Conservation (phyloP, 768 basidiomycete species). For the Lentinula raphanica region DNA sequence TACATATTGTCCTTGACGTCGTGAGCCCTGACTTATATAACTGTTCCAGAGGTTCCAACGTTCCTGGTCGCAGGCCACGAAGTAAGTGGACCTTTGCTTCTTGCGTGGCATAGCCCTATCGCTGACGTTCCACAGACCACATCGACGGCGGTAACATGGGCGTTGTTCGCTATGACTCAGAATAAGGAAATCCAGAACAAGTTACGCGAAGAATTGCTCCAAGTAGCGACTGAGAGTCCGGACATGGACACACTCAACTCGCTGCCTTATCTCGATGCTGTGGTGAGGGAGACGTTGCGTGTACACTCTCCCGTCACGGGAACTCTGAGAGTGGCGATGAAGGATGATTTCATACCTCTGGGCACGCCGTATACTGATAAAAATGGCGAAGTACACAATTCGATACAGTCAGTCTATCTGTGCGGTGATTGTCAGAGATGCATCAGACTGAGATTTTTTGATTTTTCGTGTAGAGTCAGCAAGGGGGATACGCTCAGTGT, state of each 20-base stretch:
- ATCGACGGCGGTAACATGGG: slow-evolving; percentile 51
- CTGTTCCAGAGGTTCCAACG: slow-evolving; percentile 27
- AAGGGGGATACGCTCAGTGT: slow-evolving; percentile 43
- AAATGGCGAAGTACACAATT: slow-evolving; percentile 34
- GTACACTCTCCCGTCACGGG: slow-evolving; percentile 46
- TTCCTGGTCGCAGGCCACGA: slow-evolving; percentile 36
- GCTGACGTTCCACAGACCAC: slow-evolving; percentile 29
- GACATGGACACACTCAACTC: slow-evolving; percentile 65
- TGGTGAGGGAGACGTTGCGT: slow-evolving; percentile 58
- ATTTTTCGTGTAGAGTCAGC: slow-evolving; percentile 22
- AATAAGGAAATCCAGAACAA: slow-evolving; percentile 45
- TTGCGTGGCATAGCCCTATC: slow-evolving; percentile 3
- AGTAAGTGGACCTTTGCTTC: slow-evolving; percentile 5
- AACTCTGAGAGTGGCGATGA: slow-evolving; percentile 38
- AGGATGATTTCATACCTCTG: slow-evolving; percentile 52
- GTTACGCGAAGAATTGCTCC: slow-evolving; percentile 54
- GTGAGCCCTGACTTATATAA: not conserved
- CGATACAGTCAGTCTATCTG: slow-evolving; percentile 29
- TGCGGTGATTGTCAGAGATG: not conserved
- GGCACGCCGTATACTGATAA: slow-evolving; percentile 38
- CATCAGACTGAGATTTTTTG: not conserved
- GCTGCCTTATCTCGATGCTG: slow-evolving; percentile 64
- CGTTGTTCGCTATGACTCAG: slow-evolving; percentile 49
- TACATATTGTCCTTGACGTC: not conserved
- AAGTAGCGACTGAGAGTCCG: slow-evolving; percentile 50